Evolutionary conservation across 495 filamentous ascomycete species (phyloP).

Genomic region (Xylaria venustula): DNA sequence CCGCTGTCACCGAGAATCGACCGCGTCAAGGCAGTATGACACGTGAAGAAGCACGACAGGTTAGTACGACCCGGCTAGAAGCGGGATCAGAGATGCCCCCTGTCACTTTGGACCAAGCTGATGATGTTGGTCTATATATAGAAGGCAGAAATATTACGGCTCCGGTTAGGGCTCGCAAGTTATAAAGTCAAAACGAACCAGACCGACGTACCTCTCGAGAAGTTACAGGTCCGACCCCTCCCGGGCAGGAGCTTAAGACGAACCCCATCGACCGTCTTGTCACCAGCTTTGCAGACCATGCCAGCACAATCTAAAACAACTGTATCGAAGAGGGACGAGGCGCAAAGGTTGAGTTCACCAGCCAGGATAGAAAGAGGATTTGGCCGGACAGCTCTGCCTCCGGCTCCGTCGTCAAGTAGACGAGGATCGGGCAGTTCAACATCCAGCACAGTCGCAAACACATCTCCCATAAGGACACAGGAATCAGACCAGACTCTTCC

Average conservation of each 20-base stretch:
- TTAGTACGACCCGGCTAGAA: constrained; percentile 18
- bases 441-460: background rate
- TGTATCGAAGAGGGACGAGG: background rate
- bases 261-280: constrained; percentile 1
- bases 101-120: background rate
- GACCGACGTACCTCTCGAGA: constrained; percentile 47
- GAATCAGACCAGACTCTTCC: background rate
- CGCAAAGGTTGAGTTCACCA: background rate
- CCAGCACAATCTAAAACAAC: background rate
- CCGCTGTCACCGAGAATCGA: constrained; percentile 7
- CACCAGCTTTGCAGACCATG: background rate
- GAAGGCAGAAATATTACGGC: constrained; percentile 51
- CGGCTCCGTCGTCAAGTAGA: background rate
- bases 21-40: constrained; percentile 27
- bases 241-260: background rate
- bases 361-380: background rate
- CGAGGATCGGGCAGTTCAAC: background rate
- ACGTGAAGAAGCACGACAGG: constrained; percentile 42
- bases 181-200: constrained; percentile 56
- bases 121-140: constrained; percentile 20
- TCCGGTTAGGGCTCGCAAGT: constrained; percentile 48
- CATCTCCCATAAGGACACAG: background rate
- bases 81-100: background rate
- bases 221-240: constrained; percentile 31
- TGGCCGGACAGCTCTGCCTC: background rate